Conservation (phyloP, 2,329 filamentous ascomycete genomes). For the Neofusicoccum sp. region DNA sequence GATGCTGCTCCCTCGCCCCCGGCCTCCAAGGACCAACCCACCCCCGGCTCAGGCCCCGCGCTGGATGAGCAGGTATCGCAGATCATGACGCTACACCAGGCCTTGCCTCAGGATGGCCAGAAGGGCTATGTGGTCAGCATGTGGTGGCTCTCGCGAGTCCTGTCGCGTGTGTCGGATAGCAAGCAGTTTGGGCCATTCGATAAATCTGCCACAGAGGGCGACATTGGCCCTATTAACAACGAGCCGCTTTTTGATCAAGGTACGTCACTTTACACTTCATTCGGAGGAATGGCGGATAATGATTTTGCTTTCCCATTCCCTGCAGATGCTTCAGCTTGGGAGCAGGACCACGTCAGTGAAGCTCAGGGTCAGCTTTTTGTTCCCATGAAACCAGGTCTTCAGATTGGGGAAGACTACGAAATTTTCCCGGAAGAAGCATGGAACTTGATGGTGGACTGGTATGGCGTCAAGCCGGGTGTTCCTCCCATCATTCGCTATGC, state of each 20-base stretch:
- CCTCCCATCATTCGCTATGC: slow-evolving; percentile 72
- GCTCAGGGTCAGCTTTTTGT: slow-evolving; percentile 58
- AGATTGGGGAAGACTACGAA: slow-evolving; percentile 68
- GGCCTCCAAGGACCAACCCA: not conserved
- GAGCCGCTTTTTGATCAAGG: slow-evolving; percentile 25
- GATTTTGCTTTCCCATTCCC: not conserved
- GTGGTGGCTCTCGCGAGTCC: slow-evolving; percentile 73
- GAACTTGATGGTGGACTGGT: slow-evolving; percentile 78
- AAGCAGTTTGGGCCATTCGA: slow-evolving; percentile 46
- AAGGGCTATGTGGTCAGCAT: slow-evolving; percentile 75
- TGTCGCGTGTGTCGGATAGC: slow-evolving; percentile 61
- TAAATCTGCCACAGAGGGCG: slow-evolving; percentile 60
- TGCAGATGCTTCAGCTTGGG: slow-evolving; percentile 14
- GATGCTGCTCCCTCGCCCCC: slow-evolving; percentile 15
- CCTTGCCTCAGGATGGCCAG: slow-evolving; percentile 65
- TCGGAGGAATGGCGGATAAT: not conserved
- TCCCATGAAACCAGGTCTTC: slow-evolving; percentile 66
- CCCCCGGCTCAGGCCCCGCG: not conserved
- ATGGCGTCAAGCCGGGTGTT: slow-evolving; percentile 69
- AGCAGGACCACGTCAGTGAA: slow-evolving; percentile 27
- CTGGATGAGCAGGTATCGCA: slow-evolving; percentile 70
- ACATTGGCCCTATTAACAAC: slow-evolving; percentile 83
- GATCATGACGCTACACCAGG: slow-evolving; percentile 61
- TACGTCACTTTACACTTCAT: not conserved
- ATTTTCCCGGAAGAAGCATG: slow-evolving; percentile 77